These are phyloP conservation scores for Xylariales sp. DNA, from an alignment of 2,329 filamentous ascomycete genomes.

Conservation along the genomic window DNA sequence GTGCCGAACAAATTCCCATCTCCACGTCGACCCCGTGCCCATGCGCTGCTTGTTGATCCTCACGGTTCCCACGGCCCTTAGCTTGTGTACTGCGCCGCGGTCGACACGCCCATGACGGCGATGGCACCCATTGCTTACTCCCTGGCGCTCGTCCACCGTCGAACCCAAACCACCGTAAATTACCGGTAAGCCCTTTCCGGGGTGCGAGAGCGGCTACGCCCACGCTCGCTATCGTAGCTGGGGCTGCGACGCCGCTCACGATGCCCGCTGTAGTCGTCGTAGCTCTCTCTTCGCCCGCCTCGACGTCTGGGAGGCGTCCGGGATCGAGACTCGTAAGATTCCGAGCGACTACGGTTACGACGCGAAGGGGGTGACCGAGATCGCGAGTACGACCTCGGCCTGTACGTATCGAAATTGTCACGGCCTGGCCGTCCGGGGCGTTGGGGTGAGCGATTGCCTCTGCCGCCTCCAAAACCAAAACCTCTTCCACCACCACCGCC, in stretches of 20 bases:
- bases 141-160: neutral
- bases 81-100: constrained; percentile 17
- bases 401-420: constrained; percentile 66
- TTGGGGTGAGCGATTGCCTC: constrained; percentile 43
- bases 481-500: constrained; percentile 51
- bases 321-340: constrained; percentile 51
- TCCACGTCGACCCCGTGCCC: constrained; percentile 1
- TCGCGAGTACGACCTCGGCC: constrained; percentile 66
- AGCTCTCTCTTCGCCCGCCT: constrained; percentile 48
- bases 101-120: constrained; percentile 24
- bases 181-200: constrained; percentile 53
- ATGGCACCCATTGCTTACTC: neutral
- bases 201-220: constrained; percentile 55
- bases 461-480: constrained; percentile 48
- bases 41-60: constrained; percentile 14
- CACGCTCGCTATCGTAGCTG: constrained; percentile 60
- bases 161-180: neutral
- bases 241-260: constrained; percentile 59
- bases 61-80: constrained; percentile 11
- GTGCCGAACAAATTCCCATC: neutral
- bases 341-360: constrained; percentile 49
- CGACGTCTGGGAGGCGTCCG: constrained; percentile 51
- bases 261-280: constrained; percentile 51
- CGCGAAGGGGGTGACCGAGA: constrained; percentile 56
- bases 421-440: constrained; percentile 45